Conservation (phyloP, 371 early-diverging fungal species). For the Enteropsectra breve region DNA sequence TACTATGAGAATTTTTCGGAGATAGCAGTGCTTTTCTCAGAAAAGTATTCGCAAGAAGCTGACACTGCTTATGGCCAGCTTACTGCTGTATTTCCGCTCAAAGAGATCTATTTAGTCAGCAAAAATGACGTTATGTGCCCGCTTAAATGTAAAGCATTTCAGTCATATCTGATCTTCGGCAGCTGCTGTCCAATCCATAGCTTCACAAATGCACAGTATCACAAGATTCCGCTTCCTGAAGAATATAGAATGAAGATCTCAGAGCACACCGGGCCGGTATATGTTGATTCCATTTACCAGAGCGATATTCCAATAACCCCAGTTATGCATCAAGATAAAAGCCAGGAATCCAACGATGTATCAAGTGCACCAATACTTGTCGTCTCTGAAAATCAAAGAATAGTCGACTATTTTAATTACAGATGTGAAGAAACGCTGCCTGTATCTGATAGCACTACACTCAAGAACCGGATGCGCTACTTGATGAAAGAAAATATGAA, state of each 20-base stretch:
- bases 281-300: slow-evolving; percentile 10
- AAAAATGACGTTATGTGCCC: slow-evolving; percentile 4
- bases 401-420: slow-evolving; percentile 12
- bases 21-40: slow-evolving; percentile 12
- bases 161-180: slow-evolving; percentile 18
- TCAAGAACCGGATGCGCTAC: slow-evolving; percentile 7
- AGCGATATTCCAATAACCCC: background rate
- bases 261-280: background rate
- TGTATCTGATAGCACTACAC: background rate
- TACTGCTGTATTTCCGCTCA: background rate
- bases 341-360: background rate
- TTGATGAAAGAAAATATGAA: slow-evolving; percentile 23
- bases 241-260: background rate
- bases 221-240: background rate
- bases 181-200: slow-evolving; percentile 11
- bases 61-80: background rate
- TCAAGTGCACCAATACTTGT: background rate
- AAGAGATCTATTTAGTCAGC: slow-evolving; percentile 2
- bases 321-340: background rate
- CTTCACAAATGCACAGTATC: slow-evolving; percentile 18
- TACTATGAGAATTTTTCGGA: slow-evolving; percentile 1
- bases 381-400: slow-evolving; percentile 11
- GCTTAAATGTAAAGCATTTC: slow-evolving; percentile 8
- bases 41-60: background rate
- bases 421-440: background rate